These are phyloP conservation scores for rapeseed (Brassica napus) DNA, from an alignment of 345 rosid genomes.

Conservation along the genomic window Da-Ae NC_063451.1:20129501-20130000, in stretches of 20 bases:
- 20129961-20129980: too few species aligned
- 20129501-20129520: constrained; percentile 74
- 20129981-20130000: too few species aligned
- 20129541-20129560: constrained; percentile 65
- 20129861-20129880: constrained; percentile 30
- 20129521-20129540: constrained; percentile 77
- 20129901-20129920: constrained; percentile 28
- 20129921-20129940: neutral
- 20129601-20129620: constrained; percentile 85
- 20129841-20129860: constrained; percentile 31
- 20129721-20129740: neutral
- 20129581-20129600: constrained; percentile 74
- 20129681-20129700: constrained; percentile 87
- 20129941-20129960: neutral
- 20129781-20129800: neutral
- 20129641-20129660: constrained; percentile 95
- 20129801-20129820: constrained; percentile 16
- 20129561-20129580: constrained; percentile 37
- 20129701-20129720: neutral
- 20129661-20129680: constrained; percentile 88
- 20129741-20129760: neutral
- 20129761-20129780: constrained; percentile 13
- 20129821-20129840: constrained; percentile 3
- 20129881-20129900: constrained; percentile 42
- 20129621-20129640: constrained; percentile 84